Evolutionary conservation across 345 rosid genomes (phyloP).

Genomic region (Gossypium mustelinum): DNA sequence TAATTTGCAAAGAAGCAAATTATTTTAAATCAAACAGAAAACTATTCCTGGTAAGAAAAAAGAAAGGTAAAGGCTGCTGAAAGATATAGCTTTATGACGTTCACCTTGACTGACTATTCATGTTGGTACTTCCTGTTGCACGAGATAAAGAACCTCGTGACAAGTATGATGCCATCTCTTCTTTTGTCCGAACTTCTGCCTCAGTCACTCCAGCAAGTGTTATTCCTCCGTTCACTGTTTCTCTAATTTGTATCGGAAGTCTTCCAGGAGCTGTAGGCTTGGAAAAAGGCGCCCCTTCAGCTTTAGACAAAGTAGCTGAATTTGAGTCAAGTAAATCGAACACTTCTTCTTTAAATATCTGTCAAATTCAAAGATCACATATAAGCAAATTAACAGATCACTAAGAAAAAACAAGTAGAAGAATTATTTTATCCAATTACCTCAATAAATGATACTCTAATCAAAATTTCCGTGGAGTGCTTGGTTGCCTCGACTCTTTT

Average conservation of each 20-base stretch:
- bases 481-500: slow-evolving; percentile 41
- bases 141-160: slow-evolving; percentile 77
- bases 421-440: slow-evolving; percentile 24
- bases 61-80: not conserved
- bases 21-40: not conserved
- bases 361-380: slow-evolving; percentile 4
- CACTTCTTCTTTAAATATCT: slow-evolving; percentile 98
- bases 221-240: slow-evolving; percentile 85
- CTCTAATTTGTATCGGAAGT: slow-evolving; percentile 84
- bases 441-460: slow-evolving; percentile 94
- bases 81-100: not conserved
- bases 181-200: slow-evolving; percentile 78
- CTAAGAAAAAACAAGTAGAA: not conserved
- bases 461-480: slow-evolving; percentile 57
- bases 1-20: not conserved
- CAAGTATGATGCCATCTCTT: slow-evolving; percentile 78
- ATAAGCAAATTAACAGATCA: not conserved
- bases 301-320: slow-evolving; percentile 38
- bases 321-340: slow-evolving; percentile 79
- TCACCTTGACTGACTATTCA: slow-evolving; percentile 98
- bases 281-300: slow-evolving; percentile 33
- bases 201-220: slow-evolving; percentile 94
- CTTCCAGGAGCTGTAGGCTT: slow-evolving; percentile 54
- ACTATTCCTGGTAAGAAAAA: not conserved
- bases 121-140: slow-evolving; percentile 95